phyloP scores from a whole-genome alignment of 2,329 filamentous ascomycete species.

The Helotiales sp. region DNA sequence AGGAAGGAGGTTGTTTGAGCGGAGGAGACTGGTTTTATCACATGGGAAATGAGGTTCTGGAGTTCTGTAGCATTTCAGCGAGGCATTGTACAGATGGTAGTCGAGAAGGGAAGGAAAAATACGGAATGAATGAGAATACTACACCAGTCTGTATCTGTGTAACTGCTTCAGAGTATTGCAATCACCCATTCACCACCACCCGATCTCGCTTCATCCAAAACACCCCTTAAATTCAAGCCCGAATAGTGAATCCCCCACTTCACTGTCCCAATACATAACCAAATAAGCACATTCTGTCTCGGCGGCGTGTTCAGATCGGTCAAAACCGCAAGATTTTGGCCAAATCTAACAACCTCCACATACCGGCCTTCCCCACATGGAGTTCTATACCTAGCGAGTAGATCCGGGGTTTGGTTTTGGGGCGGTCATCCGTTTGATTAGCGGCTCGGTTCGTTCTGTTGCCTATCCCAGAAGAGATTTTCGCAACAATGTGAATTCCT shows the following conservation, averaged over 20 bases:
- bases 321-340: too few relatives aligned
- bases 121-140: neutral
- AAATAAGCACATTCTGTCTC: too few relatives aligned
- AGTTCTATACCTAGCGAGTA: neutral
- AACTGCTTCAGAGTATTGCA: too few relatives aligned
- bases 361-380: too few relatives aligned
- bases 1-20: neutral
- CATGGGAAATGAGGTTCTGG: neutral
- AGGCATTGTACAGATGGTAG: neutral
- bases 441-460: neutral
- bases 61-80: slow-evolving; percentile 18
- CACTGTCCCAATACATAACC: too few relatives aligned
- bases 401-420: neutral
- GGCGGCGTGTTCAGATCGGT: too few relatives aligned
- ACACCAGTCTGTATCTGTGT: neutral
- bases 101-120: neutral
- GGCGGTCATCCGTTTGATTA: neutral
- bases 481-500: neutral
- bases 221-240: too few relatives aligned
- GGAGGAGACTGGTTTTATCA: neutral
- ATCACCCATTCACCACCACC: too few relatives aligned
- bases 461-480: neutral
- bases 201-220: too few relatives aligned
- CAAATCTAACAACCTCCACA: too few relatives aligned
- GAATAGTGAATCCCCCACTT: too few relatives aligned